Percentiles rank a stretch among this genome's conserved stretches.
Conservation (phyloP, 2,329 filamentous ascomycete species). For the Trichophaea hybrida region DNA sequence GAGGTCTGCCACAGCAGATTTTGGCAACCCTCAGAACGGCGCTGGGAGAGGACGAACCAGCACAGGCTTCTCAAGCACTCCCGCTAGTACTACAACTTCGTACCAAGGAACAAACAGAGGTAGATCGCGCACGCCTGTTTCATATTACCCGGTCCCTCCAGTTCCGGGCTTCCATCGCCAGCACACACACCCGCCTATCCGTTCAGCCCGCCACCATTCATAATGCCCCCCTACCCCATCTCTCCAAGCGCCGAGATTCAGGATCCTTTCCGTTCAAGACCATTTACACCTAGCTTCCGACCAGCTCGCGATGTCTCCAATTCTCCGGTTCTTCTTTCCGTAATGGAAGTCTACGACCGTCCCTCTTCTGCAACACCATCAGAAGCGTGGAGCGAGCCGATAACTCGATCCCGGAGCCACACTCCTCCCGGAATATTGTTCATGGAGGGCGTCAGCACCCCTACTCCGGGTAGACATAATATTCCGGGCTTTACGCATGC, state of each 20-base stretch:
- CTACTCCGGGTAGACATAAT: no score
- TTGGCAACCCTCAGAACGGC: background rate
- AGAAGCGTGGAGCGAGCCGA: background rate
- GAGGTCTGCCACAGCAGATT: constrained; percentile 4
- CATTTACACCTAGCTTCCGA: constrained; percentile 15
- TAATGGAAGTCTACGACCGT: background rate
- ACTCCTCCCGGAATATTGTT: background rate
- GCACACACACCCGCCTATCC: constrained; percentile 2
- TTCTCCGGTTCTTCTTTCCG: background rate
- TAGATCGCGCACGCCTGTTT: background rate
- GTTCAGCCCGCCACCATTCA: background rate
- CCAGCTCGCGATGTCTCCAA: constrained; percentile 4
- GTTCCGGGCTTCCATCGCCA: background rate
- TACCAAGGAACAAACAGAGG: background rate
- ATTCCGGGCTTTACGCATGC: no score
- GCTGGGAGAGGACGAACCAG: background rate
- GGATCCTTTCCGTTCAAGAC: constrained; percentile 10
- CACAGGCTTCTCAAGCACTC: background rate
- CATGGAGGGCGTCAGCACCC: background rate
- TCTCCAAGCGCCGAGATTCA: constrained; percentile 8
- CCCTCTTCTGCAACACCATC: background rate
- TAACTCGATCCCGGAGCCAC: background rate
- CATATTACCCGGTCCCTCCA: background rate
- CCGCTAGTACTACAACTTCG: background rate
- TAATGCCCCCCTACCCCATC: constrained; percentile 9